Conservation (phyloP, 306 rosid genomes). For the Ochetophila trinervis region DNA sequence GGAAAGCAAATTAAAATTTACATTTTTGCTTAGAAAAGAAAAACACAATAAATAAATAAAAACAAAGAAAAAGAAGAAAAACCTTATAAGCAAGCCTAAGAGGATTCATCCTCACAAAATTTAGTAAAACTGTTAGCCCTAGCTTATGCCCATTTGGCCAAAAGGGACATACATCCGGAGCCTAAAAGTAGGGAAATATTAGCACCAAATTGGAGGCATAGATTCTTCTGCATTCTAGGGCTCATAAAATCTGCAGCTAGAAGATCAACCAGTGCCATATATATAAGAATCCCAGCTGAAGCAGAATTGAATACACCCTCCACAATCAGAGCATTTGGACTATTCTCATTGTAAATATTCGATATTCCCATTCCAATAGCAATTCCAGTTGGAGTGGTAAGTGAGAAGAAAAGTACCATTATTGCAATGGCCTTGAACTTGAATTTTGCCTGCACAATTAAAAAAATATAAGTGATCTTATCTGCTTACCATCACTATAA, state of each 20-base stretch:
- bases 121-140: too few relatives aligned
- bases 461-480: too few relatives aligned
- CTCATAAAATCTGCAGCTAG: slow-evolving; percentile 53
- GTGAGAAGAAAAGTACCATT: slow-evolving; percentile 50
- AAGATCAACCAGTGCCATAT: slow-evolving; percentile 60
- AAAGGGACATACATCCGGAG: slow-evolving; percentile 39
- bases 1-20: too few relatives aligned
- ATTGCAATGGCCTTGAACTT: slow-evolving; percentile 22
- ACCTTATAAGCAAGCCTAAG: too few relatives aligned
- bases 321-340: slow-evolving; percentile 41
- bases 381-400: slow-evolving; percentile 50
- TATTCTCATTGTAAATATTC: slow-evolving; percentile 35
- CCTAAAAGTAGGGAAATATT: slow-evolving; percentile 47
- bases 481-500: too few relatives aligned
- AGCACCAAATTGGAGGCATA: slow-evolving; percentile 42
- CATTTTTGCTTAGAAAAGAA: too few relatives aligned
- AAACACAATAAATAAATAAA: too few relatives aligned
- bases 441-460: slow-evolving; percentile 37
- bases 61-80: too few relatives aligned
- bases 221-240: slow-evolving; percentile 36
- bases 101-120: too few relatives aligned
- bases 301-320: slow-evolving; percentile 50
- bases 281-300: slow-evolving; percentile 52
- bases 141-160: slow-evolving; percentile 36
- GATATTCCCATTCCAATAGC: slow-evolving; percentile 50